phyloP scores from a whole-genome alignment of 371 early-diverging fungal genomes.

The Lichtheimia hyalospora region DNA sequence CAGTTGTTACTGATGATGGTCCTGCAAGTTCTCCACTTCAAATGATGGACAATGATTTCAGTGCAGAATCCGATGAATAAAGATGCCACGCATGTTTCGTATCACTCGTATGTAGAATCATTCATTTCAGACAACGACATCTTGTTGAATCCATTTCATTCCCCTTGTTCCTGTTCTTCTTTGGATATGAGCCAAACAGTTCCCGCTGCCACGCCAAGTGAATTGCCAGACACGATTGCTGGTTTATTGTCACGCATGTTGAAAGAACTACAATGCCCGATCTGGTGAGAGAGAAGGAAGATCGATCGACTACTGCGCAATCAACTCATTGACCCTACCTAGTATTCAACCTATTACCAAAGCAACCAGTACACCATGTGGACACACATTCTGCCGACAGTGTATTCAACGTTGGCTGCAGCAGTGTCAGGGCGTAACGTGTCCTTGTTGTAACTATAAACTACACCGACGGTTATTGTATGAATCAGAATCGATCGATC shows the following conservation, averaged over 20 bases:
- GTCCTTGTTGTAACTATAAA: conserved; percentile 12
- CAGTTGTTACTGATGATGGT: too few species aligned
- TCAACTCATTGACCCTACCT: background rate
- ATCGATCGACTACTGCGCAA: background rate
- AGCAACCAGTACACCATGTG: conserved; percentile 16
- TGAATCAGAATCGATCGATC: conserved; percentile 3
- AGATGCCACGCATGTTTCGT: too few species aligned
- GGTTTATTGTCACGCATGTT: conserved; percentile 11
- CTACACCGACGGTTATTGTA: conserved; percentile 4
- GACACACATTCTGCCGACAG: conserved; percentile 11
- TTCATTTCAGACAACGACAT: too few species aligned
- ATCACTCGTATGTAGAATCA: too few species aligned
- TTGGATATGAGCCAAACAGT: background rate
- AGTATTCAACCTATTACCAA: conserved; percentile 11
- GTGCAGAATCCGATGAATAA: too few species aligned
- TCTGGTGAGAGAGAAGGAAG: conserved; percentile 4
- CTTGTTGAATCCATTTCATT: too few species aligned
- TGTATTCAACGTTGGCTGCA: conserved; percentile 10
- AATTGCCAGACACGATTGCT: conserved; percentile 13
- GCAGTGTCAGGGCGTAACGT: background rate
- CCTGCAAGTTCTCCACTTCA: too few species aligned
- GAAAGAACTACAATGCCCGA: conserved; percentile 12
- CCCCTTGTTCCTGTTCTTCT: background rate
- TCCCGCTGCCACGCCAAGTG: background rate
- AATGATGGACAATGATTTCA: too few species aligned